A percentile compares a stretch with the other conserved stretches of the same genome.
These are phyloP conservation scores for Fusarium pseudocircinatum DNA, from an alignment of 2,329 filamentous ascomycete species.

Conservation along the genomic window DNA sequence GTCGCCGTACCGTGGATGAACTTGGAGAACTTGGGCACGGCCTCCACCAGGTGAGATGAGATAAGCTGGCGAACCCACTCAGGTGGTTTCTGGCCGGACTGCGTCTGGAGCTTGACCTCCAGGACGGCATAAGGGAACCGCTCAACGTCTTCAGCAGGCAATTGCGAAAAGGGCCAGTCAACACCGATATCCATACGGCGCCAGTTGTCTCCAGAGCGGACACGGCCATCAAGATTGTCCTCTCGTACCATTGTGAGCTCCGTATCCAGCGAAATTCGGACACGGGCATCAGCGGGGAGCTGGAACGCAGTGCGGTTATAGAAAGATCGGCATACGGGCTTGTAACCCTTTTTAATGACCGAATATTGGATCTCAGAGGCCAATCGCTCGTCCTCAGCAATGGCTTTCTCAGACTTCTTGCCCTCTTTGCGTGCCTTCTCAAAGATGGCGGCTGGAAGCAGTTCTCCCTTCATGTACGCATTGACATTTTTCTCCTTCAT, in stretches of 20 bases:
- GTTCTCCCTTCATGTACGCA: conserved; percentile 82
- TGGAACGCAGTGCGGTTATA: conserved; percentile 99
- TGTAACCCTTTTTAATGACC: conserved; percentile 84
- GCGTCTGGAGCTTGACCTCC: conserved; percentile 97
- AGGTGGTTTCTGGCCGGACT: conserved; percentile 92
- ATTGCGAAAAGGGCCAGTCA: conserved; percentile 91
- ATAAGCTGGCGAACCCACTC: conserved; percentile 97
- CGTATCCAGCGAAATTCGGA: conserved; percentile 96
- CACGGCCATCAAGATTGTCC: conserved; percentile 87
- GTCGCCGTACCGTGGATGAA: conserved; percentile 96
- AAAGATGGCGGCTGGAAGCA: conserved; percentile 89
- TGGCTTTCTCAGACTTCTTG: conserved; percentile 92
- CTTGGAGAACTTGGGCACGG: conserved; percentile 99
- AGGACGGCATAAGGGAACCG: conserved; percentile 96
- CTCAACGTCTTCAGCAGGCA: conserved; percentile 85
- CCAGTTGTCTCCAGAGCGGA: conserved; percentile 88
- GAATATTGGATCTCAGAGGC: conserved; percentile 95
- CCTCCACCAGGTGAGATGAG: conserved; percentile 92
- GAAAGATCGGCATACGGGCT: conserved; percentile 92
- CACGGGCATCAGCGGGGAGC: conserved; percentile 92
- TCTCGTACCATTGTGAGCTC: conserved; percentile 95
- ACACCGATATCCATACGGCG: conserved; percentile 97
- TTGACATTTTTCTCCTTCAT: conserved; percentile 99
- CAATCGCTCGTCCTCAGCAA: conserved; percentile 88
- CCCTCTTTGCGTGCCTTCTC: conserved; percentile 96